These are phyloP conservation scores for Phytopythium montanum DNA, from an alignment of 352 stramenopile genomes.

Conservation along the genomic window DNA sequence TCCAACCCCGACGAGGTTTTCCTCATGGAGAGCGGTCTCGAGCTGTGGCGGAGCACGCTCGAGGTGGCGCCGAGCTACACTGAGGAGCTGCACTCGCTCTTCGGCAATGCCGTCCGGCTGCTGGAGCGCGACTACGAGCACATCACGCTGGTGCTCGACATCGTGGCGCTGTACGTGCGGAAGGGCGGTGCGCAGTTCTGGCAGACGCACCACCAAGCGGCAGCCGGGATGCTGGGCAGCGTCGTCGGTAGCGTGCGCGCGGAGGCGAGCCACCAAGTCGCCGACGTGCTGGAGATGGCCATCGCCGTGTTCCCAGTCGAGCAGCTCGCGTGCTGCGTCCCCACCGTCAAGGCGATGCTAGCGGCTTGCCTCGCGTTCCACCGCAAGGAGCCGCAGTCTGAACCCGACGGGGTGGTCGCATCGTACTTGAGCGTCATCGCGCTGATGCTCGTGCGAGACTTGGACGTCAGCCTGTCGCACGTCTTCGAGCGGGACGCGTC, in stretches of 20 bases:
- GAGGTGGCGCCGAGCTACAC: slow-evolving; percentile 51
- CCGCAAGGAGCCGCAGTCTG: slow-evolving; percentile 28
- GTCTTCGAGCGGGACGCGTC: slow-evolving; percentile 35
- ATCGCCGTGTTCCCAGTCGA: slow-evolving; percentile 31
- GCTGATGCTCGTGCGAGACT: slow-evolving; percentile 41
- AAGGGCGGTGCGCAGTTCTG: slow-evolving; percentile 61
- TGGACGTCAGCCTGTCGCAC: slow-evolving; percentile 40
- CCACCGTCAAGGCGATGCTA: slow-evolving; percentile 41
- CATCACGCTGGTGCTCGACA: slow-evolving; percentile 44
- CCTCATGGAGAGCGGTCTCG: slow-evolving; percentile 79
- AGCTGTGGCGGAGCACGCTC: slow-evolving; percentile 64
- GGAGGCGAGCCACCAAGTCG: slow-evolving; percentile 60
- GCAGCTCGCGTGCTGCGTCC: slow-evolving; percentile 27
- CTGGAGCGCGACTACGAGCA: slow-evolving; percentile 83
- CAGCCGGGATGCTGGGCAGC: slow-evolving; percentile 35
- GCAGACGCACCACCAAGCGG: slow-evolving; percentile 47
- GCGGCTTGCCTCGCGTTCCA: slow-evolving; percentile 41
- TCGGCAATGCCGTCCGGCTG: slow-evolving; percentile 54
- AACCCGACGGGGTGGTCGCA: slow-evolving; percentile 59
- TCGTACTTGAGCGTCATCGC: slow-evolving; percentile 60
- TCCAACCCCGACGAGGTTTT: slow-evolving; percentile 82
- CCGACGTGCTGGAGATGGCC: slow-evolving; percentile 39
- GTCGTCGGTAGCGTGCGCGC: slow-evolving; percentile 69
- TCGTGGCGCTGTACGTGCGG: slow-evolving; percentile 65
- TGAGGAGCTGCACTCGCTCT: slow-evolving; percentile 62